These are phyloP conservation scores for Staphylotrichum longicolle DNA, from an alignment of 495 filamentous ascomycete species.

Conservation along the genomic window DNA sequence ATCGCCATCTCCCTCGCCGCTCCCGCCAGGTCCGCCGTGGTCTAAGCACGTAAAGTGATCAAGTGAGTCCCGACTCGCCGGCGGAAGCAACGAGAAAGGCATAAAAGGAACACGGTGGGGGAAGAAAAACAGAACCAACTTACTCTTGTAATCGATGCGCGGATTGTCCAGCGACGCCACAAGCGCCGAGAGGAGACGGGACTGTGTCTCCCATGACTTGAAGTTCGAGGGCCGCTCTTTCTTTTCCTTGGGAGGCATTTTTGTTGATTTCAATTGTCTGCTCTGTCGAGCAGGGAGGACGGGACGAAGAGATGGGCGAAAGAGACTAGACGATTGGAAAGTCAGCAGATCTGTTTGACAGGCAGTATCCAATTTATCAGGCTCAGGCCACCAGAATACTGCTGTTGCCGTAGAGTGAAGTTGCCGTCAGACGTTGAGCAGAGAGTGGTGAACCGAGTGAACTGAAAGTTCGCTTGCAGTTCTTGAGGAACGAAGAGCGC, in stretches of 20 bases:
- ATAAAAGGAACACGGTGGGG: background rate
- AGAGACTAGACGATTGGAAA: background rate
- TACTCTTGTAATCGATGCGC: constrained; percentile 52
- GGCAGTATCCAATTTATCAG: too few relatives aligned
- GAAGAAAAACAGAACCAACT: constrained; percentile 22
- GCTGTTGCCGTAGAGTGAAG: too few relatives aligned
- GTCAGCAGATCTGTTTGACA: too few relatives aligned
- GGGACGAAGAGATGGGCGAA: background rate
- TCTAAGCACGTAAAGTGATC: background rate
- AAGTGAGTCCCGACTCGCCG: constrained; percentile 5
- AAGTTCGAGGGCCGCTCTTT: constrained; percentile 39
- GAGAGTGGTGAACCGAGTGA: too few relatives aligned
- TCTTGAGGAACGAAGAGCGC: background rate
- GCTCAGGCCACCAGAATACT: too few relatives aligned
- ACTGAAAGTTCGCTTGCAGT: background rate
- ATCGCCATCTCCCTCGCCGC: constrained; percentile 8
- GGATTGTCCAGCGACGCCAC: constrained; percentile 44
- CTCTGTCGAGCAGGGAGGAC: background rate
- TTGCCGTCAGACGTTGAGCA: too few relatives aligned
- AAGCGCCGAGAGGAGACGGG: constrained; percentile 52
- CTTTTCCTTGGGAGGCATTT: background rate
- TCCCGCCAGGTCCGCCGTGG: constrained; percentile 4
- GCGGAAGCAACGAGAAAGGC: constrained; percentile 3
- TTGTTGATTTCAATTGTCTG: constrained; percentile 6
- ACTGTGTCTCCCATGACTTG: constrained; percentile 46